A percentile compares a stretch with the other conserved stretches of the same genome.
Conservation (phyloP, 345 rosid genomes). For the Adansonia digitata region DNA sequence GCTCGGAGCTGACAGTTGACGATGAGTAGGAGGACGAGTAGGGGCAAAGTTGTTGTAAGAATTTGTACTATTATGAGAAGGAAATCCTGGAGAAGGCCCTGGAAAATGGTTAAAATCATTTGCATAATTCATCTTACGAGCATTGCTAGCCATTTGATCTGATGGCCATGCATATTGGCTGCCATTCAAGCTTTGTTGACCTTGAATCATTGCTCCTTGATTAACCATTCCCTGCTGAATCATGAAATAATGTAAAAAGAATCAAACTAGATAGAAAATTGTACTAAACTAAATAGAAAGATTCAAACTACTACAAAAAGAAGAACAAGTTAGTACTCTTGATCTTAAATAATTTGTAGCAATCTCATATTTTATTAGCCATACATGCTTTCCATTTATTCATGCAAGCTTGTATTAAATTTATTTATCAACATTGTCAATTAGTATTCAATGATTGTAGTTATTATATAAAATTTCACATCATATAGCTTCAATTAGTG, state of each 20-base stretch:
- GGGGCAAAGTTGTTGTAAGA: neutral
- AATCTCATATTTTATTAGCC: neutral
- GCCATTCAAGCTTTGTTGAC: neutral
- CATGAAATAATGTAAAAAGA: neutral
- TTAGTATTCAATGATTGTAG: neutral
- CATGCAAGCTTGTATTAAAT: neutral
- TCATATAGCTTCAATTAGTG: neutral
- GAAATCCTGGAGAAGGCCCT: neutral
- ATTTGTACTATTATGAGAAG: neutral
- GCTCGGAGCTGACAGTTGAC: too few species aligned
- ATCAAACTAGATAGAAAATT: neutral
- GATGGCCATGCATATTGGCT: neutral
- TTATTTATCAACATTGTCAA: neutral
- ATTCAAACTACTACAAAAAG: neutral
- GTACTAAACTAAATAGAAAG: neutral
- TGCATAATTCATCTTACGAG: neutral
- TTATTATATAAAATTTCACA: neutral
- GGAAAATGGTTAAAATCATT: neutral
- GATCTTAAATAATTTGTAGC: neutral
- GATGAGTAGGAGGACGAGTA: neutral
- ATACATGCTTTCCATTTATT: neutral
- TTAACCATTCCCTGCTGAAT: neutral
- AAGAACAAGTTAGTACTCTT: neutral
- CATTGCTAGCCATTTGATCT: neutral
- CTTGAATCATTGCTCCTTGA: neutral